Evolutionary conservation across 148 eudicot genomes (phyloP), one percentile per base, ranked within the genome.

Genomic region (Polygonum aviculare): DNA sequence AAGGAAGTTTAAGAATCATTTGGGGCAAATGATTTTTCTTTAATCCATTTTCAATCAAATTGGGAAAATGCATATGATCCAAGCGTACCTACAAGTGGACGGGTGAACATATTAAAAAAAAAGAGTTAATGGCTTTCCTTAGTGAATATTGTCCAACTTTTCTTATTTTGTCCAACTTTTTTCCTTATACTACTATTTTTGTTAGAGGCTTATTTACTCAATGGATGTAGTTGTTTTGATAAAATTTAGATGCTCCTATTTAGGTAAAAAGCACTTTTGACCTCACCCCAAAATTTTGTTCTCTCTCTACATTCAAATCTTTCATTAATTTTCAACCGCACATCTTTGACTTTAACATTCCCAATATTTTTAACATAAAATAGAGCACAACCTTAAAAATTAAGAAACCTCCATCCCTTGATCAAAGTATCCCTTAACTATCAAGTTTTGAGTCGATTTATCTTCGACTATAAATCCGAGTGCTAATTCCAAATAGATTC

Each of bases 401-500:
- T 26, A 26, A 26, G 31, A 26, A 26, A 1, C 31, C 31, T 26
- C 31, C 31, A 1, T 26, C 31, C 31, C 31, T 26, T 26, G 31
- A 26, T 26, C 31, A 26, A 26, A 26, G 31, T 26, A 26, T 26
- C 31, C 31, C 31, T 26, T 26, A 26, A 26, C 31, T 26, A 26
- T 26, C 0, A 26, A 26, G 31, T 26, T 26, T 26, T 26, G 31
- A 26, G 98, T 92, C 44, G 97, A 85, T 78, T 79, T 85, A 81
- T 94, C 98, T 83, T 94, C 98, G 74, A 94, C 87, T 74, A 88
- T 82, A 81, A 94, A 94, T 82, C 90, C 91, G 49, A 94, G 88
- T 92, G 97, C 47, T 94, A 96, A 80, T 94, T 94, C 98, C 98
- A 94, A 60, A 92, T 87, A 63, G 98, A 85, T 89, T 89, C 85